Base-by-base conservation (phyloP, 768 basidiomycete genomes). In the Pulveroboletus frians region DNA sequence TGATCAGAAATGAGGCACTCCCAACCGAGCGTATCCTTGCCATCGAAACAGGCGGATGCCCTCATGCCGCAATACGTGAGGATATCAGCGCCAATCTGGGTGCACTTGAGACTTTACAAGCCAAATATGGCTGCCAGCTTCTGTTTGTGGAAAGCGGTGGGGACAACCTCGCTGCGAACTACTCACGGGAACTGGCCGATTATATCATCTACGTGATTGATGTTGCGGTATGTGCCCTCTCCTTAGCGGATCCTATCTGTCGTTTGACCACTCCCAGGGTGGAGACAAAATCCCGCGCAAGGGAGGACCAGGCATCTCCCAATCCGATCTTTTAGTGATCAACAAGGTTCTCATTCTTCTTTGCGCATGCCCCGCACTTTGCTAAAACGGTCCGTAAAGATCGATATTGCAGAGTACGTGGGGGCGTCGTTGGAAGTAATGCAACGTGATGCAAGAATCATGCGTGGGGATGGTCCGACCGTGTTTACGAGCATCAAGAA, bases 201-300 rank as follows among this genome's bases (percentile, higher is more conserved):
- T 99, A 93, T 66, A 97, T 96, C 65, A 91, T 95, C 65, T 92
- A 92, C 69, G 88, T 91, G 42, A 91, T 91, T 52, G 88, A 91
- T 62, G 88, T 91, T 54, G 80, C 88, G 50, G 88, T 88, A 54
- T 60, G 77, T 65, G 48, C 10, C 37, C 21, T 46, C 40, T 34
- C 29, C 27, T 36, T 46, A 47, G 35, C 15, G 17, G 36, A 39
- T 39, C 15, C 30, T 43, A 30, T 47, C 15, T 23, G 14, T 43
- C 42, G 29, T 29, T 32, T 56, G 39, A 47, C 50, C 20, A n/a
- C 35, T 51, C 41, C 29, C 54, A 89, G 87, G 95, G 96, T 9
- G 95, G 95, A 1, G 95, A 99, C 71, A 99, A 99, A 71, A 94
- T 99, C 54, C 96, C 96, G 18, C 77, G 95, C 20, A 99, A 99